phyloP scores from a whole-genome alignment of 1,139 yeast species.

The Barnettozyma hawaiiensis region DNA sequence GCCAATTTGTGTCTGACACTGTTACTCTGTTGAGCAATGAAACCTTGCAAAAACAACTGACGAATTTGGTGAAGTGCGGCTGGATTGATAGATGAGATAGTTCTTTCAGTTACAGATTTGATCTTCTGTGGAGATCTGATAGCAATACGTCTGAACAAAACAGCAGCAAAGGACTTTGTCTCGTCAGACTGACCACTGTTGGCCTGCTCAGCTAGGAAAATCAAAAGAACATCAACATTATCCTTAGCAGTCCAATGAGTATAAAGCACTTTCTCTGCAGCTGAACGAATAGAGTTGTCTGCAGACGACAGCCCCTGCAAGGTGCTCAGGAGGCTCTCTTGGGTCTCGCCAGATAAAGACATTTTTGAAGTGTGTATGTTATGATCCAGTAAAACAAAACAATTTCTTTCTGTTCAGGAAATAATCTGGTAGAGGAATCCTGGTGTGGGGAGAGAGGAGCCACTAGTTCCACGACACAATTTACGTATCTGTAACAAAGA shows the following conservation, averaged over 20 bases:
- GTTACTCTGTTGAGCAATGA: slow-evolving; percentile 56
- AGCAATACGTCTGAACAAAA: slow-evolving; percentile 81
- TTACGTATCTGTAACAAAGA: too few relatives aligned
- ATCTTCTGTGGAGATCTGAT: slow-evolving; percentile 64
- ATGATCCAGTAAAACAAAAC: too few relatives aligned
- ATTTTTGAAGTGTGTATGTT: slow-evolving; percentile 49
- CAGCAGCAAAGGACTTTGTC: slow-evolving; percentile 69
- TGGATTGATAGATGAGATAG: slow-evolving; percentile 63
- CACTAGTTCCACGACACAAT: too few relatives aligned
- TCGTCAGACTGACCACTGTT: slow-evolving; percentile 48
- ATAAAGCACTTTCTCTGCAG: slow-evolving; percentile 72
- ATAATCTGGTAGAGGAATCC: too few relatives aligned
- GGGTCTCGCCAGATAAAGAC: slow-evolving; percentile 57
- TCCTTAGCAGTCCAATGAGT: slow-evolving; percentile 66
- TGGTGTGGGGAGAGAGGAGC: too few relatives aligned
- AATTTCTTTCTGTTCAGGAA: too few relatives aligned
- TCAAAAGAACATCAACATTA: slow-evolving; percentile 61
- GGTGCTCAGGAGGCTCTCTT: slow-evolving; percentile 50
- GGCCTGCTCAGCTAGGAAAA: slow-evolving; percentile 81
- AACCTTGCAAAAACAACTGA: slow-evolving; percentile 63
- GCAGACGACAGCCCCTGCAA: slow-evolving; percentile 70
- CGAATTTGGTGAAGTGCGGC: slow-evolving; percentile 62
- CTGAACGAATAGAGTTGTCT: slow-evolving; percentile 66
- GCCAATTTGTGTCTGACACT: slow-evolving; percentile 86
- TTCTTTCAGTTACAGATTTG: slow-evolving; percentile 64